Evolutionary conservation across 352 stramenopile species (phyloP), one percentile per base, ranked within the genome.

Genomic region (Pythium grandisporangium): DNA sequence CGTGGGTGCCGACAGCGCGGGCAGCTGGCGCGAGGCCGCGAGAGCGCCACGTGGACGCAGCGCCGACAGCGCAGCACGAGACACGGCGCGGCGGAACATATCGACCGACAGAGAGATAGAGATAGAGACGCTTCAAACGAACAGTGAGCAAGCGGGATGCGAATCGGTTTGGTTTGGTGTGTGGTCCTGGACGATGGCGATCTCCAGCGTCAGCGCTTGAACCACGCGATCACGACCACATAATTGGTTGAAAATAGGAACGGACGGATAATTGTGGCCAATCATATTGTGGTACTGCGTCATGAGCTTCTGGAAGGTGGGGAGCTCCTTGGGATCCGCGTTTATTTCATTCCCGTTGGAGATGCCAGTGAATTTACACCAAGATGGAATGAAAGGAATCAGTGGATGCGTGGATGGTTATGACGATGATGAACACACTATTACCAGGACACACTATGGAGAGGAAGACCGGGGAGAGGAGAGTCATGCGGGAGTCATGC

Each of bases 21-120:
- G 10, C 41, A 30, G 7, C 45, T 41, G 42, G 60, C 37, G 29
- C 42, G 58, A 8, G 48, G 53, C 41, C 52, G 34, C 42, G 61
- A 52, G 58, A 58, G 65, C 22, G 45, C 40, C 39, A 56, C 45
- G 36, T 22, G 33, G 36, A 21, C 50, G 43, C 30, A 58, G 37
- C 29, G 43, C 30, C 16, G 38, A 30, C 19, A 43, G 21, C 27
- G 43, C 44, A 34, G 35, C 50, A 16, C 50, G 42, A 38, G 38
- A 32, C 25, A 42, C 43, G 37, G 32, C 43, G 50, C 50, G 50
- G 35, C 50, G 42, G 50, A 58, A 58, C 50, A 58, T 58, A 20
- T 17, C 38, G 26, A n/a, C n/a, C n/a, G 12, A 27, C n/a, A 7
- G 22, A 21, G 14, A 3, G 40, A 14, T 38, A 13, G 27, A 11